These are phyloP conservation scores for Calonectria honghensis DNA, from an alignment of 2,329 filamentous ascomycete species.

Conservation along the genomic window DNA sequence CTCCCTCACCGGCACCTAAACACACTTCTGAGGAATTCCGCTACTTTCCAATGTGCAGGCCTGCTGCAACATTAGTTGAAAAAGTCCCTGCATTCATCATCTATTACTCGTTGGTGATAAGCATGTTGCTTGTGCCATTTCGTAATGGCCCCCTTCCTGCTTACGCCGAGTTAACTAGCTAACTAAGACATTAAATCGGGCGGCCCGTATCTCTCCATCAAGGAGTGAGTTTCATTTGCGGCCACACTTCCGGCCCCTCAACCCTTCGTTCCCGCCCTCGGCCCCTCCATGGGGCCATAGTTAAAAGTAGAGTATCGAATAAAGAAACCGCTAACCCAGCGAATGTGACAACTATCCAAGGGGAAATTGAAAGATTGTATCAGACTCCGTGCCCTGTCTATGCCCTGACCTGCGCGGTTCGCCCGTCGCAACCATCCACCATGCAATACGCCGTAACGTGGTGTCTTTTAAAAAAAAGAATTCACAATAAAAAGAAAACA, in stretches of 20 bases:
- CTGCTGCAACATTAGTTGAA: slow-evolving; percentile 6
- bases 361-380: slow-evolving; percentile 7
- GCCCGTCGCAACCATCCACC: neutral
- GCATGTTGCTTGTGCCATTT: slow-evolving; percentile 11
- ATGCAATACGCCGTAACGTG: slow-evolving; percentile 1
- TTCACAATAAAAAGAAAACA: neutral
- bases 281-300: slow-evolving; percentile 12
- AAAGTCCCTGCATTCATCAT: slow-evolving; percentile 20
- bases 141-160: slow-evolving; percentile 12
- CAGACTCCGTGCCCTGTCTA: neutral
- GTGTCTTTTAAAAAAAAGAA: neutral
- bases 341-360: neutral
- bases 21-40: slow-evolving; percentile 22
- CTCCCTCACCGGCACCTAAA: slow-evolving; percentile 5
- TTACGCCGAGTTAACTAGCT: slow-evolving; percentile 16
- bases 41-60: slow-evolving; percentile 20
- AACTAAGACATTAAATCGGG: slow-evolving; percentile 25
- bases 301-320: slow-evolving; percentile 8
- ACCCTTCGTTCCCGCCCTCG: neutral
- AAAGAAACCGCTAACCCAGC: slow-evolving; percentile 1
- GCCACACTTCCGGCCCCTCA: neutral
- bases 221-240: slow-evolving; percentile 20
- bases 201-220: slow-evolving; percentile 22
- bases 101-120: slow-evolving; percentile 25
- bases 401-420: slow-evolving; percentile 1